Conservation (phyloP, 495 filamentous ascomycete species). For the Aspergillus taichungensis region DNA sequence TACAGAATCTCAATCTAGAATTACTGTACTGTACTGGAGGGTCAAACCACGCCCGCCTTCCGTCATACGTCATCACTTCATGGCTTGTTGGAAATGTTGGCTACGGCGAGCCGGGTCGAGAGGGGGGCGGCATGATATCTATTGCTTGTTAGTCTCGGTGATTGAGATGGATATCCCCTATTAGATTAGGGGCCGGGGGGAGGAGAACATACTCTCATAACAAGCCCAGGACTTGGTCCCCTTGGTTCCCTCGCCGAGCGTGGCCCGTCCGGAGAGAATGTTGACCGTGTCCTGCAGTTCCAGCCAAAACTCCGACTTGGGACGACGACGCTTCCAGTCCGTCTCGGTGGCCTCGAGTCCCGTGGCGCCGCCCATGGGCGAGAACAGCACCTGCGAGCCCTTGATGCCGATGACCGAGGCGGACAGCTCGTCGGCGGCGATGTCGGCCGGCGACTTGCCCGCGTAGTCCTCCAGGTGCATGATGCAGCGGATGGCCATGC, state of each 20-base stretch:
- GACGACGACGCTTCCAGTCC: slow-evolving; percentile 84
- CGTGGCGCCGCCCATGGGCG: slow-evolving; percentile 54
- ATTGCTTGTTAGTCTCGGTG: too few relatives aligned
- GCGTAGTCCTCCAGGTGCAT: slow-evolving; percentile 77
- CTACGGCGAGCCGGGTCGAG: too few relatives aligned
- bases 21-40: too few relatives aligned
- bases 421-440: slow-evolving; percentile 61
- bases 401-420: slow-evolving; percentile 83
- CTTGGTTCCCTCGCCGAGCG: slow-evolving; percentile 3
- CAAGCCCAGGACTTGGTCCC: slow-evolving; percentile 19
- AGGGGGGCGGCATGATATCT: too few relatives aligned
- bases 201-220: slow-evolving; percentile 21
- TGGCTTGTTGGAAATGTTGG: too few relatives aligned
- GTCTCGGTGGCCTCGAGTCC: slow-evolving; percentile 75
- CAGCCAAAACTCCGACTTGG: slow-evolving; percentile 81
- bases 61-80: too few relatives aligned
- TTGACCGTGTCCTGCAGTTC: slow-evolving; percentile 74
- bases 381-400: slow-evolving; percentile 82
- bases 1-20: too few relatives aligned
- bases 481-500: slow-evolving; percentile 85
- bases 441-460: slow-evolving; percentile 53
- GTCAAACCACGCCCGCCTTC: too few relatives aligned
- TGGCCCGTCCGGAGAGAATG: slow-evolving; percentile 65
- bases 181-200: too few relatives aligned
- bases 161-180: too few relatives aligned